These are phyloP conservation scores for Rhizophagus prolifer DNA, from an alignment of 192 early-diverging fungal species.

Conservation along the genomic window DNA sequence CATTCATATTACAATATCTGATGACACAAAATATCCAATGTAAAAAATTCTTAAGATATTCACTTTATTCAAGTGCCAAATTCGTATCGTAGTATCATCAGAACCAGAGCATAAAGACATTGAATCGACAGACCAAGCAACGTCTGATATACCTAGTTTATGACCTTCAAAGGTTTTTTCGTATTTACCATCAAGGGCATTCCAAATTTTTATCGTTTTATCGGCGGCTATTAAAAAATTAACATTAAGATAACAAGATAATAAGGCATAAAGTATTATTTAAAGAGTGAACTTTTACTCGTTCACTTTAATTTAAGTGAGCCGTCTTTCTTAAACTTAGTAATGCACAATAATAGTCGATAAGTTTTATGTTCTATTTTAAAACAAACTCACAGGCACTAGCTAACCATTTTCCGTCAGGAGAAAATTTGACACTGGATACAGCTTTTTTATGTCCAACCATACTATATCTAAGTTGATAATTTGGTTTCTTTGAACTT, in stretches of 20 bases:
- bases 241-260: background rate
- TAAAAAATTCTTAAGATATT: conserved; percentile 14
- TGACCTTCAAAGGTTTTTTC: conserved; percentile 89
- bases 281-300: background rate
- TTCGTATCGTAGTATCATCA: conserved; percentile 93
- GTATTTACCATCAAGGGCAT: conserved; percentile 81
- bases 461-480: conserved; percentile 83
- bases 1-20: background rate
- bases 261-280: conserved; percentile 10
- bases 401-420: conserved; percentile 96
- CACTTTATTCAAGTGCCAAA: conserved; percentile 86
- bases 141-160: conserved; percentile 89
- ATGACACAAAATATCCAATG: background rate
- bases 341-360: background rate
- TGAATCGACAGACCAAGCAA: conserved; percentile 95
- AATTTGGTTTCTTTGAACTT: conserved; percentile 61
- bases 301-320: background rate
- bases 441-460: conserved; percentile 94
- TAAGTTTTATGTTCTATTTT: background rate
- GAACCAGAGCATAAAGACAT: conserved; percentile 83
- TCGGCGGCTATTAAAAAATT: conserved; percentile 72
- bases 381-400: conserved; percentile 68
- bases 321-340: background rate
- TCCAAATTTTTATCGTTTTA: conserved; percentile 93
- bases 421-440: conserved; percentile 96